Percentiles rank a stretch among this genome's conserved stretches.
These are phyloP conservation scores for Lasiodiplodia sp. DNA, from an alignment of 2,329 filamentous ascomycete genomes.

Conservation along the genomic window DNA sequence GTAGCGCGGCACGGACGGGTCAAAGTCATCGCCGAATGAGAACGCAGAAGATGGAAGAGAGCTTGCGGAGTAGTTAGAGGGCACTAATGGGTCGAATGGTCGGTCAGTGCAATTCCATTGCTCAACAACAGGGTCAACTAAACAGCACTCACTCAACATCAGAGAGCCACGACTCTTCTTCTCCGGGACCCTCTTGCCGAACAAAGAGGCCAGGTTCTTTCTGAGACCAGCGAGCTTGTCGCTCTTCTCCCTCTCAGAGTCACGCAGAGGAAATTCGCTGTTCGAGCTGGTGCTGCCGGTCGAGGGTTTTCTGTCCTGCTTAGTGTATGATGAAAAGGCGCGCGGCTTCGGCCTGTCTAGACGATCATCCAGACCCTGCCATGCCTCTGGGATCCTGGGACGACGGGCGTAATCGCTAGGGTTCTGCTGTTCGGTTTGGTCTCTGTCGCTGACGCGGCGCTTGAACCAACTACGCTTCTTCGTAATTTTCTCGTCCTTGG, in stretches of 20 bases:
- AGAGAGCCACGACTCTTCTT: slow-evolving; percentile 45
- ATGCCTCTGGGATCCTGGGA: slow-evolving; percentile 41
- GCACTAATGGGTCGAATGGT: slow-evolving; percentile 31
- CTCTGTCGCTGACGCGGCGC: slow-evolving; percentile 43
- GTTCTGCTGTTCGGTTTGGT: slow-evolving; percentile 42
- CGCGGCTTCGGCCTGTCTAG: slow-evolving; percentile 36
- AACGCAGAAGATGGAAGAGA: slow-evolving; percentile 41
- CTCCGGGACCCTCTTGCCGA: slow-evolving; percentile 58
- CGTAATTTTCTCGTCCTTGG: slow-evolving; percentile 39
- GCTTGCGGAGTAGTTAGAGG: slow-evolving; percentile 37
- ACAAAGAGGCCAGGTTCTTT: slow-evolving; percentile 59
- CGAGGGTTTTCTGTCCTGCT: slow-evolving; percentile 37
- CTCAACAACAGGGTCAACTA: too few relatives aligned
- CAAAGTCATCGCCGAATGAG: slow-evolving; percentile 56
- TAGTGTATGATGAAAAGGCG: slow-evolving; percentile 27
- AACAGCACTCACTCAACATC: slow-evolving; percentile 39
- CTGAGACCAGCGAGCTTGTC: slow-evolving; percentile 43
- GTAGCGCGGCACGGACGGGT: slow-evolving; percentile 44
- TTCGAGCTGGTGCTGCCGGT: slow-evolving; percentile 32
- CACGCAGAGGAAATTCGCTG: slow-evolving; percentile 55
- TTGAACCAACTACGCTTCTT: slow-evolving; percentile 58
- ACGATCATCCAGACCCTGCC: slow-evolving; percentile 47
- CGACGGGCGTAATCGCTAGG: slow-evolving; percentile 29
- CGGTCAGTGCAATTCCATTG: not conserved
- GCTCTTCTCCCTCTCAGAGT: slow-evolving; percentile 35